Evolutionary conservation across 2,329 filamentous ascomycete genomes (phyloP), one percentile per base, ranked within the genome.

Genomic region (Aphanocladium album): DNA sequence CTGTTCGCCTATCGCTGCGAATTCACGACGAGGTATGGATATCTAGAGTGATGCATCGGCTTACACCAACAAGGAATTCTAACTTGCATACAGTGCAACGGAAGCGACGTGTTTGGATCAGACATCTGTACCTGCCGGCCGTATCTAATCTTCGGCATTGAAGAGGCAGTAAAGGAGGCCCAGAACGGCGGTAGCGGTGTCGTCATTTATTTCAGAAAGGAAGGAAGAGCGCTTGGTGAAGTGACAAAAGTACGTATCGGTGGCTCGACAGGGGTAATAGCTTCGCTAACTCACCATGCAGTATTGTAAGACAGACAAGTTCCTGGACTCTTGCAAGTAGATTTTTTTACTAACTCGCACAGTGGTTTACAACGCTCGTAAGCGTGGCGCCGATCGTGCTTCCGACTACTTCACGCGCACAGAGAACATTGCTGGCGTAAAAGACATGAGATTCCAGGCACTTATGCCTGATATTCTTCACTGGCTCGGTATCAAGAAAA

Each of bases 181-280:
- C 95, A 98, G 73, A 91, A 89, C 60, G 93, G 93, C 57, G 93
- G 93, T 52, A 93, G 89, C 67, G 93, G 93, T 60, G 91, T 97
- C 23, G 95, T 98, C 58, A 97, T 98, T 72, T 99, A 99, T 74
- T 99, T 98, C 84, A 87, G 95, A 67, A 99, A 99, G 74, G 95
- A 99, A 79, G 95, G 95, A 35, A 85, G 95, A 67, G 95, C 93
- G 41, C 80, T 98, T 7, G 95, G 95, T 57, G 95, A 99, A 74
- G 95, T 99, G 33, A 96, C 92, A 58, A 97, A 97, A 72, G 92
- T 96, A 70, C 84, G 82, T 67, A 73, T 39, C 9, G 17, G 6
- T 45, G 16, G 6, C 5, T 19, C 9, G 49, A 37, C 45, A 14
- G 30, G 21, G 47, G 51, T 54, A 9, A 35, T 66, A 51, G 54